A percentile compares a stretch with the other conserved stretches of the same genome.
Conservation (phyloP, 129 eudicot genomes). For the Tagetes erecta region DNA sequence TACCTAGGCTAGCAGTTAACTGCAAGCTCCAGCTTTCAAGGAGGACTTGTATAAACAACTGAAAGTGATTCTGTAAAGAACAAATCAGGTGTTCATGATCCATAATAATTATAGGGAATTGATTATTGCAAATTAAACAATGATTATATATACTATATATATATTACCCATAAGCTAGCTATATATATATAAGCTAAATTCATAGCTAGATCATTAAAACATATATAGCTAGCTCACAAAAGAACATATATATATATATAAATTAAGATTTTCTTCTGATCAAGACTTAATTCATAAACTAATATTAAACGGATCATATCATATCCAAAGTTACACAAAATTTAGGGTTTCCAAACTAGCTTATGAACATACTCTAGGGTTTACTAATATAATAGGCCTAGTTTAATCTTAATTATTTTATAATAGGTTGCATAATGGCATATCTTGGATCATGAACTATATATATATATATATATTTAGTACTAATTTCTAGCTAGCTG, state of each 20-base stretch:
- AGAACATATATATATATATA: slow-evolving; percentile 3
- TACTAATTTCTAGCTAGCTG: slow-evolving; percentile 33
- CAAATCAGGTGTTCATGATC: background rate
- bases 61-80: slow-evolving; percentile 23
- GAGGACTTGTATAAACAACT: slow-evolving; percentile 19
- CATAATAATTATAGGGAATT: background rate
- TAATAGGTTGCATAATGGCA: slow-evolving; percentile 38
- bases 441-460: slow-evolving; percentile 22
- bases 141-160: background rate
- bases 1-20: slow-evolving; percentile 24
- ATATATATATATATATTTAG: slow-evolving; percentile 25
- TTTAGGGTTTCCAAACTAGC: slow-evolving; percentile 52
- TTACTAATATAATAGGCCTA: slow-evolving; percentile 49
- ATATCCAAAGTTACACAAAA: slow-evolving; percentile 48
- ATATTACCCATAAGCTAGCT: no score
- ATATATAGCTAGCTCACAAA: slow-evolving; percentile 28
- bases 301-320: slow-evolving; percentile 38
- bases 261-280: slow-evolving; percentile 22
- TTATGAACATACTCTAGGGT: slow-evolving; percentile 59
- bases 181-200: slow-evolving; percentile 27
- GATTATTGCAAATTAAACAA: background rate
- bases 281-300: slow-evolving; percentile 22
- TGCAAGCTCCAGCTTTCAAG: slow-evolving; percentile 26
- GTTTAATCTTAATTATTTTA: slow-evolving; percentile 32
- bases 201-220: slow-evolving; percentile 22